Evolutionary conservation across 2,329 filamentous ascomycete species (phyloP).

Genomic region (Cercospora zeae-maydis): DNA sequence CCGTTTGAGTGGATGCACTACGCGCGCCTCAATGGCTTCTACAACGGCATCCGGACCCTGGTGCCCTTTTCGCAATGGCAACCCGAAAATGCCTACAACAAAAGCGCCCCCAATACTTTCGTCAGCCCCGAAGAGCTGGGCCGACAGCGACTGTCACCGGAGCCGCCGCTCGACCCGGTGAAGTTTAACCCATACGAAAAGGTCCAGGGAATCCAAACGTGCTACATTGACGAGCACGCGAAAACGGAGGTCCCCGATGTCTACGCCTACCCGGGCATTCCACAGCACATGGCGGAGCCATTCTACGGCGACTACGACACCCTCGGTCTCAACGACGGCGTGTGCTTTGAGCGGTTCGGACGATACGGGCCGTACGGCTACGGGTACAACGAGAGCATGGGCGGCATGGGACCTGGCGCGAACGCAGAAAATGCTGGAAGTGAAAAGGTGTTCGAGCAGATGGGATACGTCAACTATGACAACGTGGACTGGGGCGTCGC

Average conservation of each 20-base stretch:
- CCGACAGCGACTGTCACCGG: slow-evolving; percentile 14
- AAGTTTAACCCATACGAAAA: slow-evolving; percentile 48
- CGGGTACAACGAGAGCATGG: slow-evolving; percentile 45
- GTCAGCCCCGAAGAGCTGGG: slow-evolving; percentile 30
- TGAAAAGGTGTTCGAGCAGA: slow-evolving; percentile 48
- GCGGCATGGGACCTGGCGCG: slow-evolving; percentile 46
- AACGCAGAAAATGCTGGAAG: slow-evolving; percentile 43
- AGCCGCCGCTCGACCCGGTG: slow-evolving; percentile 37
- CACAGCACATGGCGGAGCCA: slow-evolving; percentile 48
- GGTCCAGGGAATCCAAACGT: slow-evolving; percentile 55
- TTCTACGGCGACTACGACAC: slow-evolving; percentile 50
- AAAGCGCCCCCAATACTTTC: slow-evolving; percentile 33
- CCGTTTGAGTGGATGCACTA: slow-evolving; percentile 48
- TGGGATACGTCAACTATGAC: slow-evolving; percentile 46
- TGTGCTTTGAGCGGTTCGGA: slow-evolving; percentile 52
- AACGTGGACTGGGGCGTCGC: slow-evolving; percentile 49
- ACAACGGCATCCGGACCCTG: slow-evolving; percentile 48
- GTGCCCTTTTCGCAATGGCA: slow-evolving; percentile 43
- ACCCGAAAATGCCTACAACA: slow-evolving; percentile 46
- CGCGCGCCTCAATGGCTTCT: slow-evolving; percentile 45
- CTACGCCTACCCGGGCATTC: slow-evolving; percentile 59
- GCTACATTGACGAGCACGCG: slow-evolving; percentile 61
- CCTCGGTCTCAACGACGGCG: slow-evolving; percentile 46
- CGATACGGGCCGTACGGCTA: slow-evolving; percentile 51
- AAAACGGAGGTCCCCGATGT: slow-evolving; percentile 58